A percentile compares a stretch with the other conserved stretches of the same genome.
Conservation (phyloP, 2,329 filamentous ascomycete species). For the Monilinia vaccinii-corymbosi region DNA sequence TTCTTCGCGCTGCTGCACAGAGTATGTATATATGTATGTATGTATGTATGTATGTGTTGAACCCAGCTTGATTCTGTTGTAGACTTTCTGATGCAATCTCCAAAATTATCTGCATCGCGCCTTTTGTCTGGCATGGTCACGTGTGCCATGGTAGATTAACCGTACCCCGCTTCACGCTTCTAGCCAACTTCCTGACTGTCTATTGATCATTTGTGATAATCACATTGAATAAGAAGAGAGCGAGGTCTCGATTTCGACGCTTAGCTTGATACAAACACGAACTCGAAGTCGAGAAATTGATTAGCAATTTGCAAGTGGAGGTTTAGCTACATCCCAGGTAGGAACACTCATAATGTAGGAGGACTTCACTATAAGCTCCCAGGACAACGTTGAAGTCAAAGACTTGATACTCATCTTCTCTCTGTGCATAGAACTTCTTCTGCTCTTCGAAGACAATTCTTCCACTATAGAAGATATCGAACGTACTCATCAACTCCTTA, state of each 20-base stretch:
- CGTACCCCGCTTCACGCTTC: not conserved
- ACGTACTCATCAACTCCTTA: not conserved
- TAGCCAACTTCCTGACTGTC: not conserved
- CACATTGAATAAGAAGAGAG: not conserved
- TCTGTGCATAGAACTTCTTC: not conserved
- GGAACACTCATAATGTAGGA: not conserved
- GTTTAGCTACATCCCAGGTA: not conserved
- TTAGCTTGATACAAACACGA: not conserved
- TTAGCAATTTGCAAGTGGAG: not conserved
- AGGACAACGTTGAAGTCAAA: not conserved
- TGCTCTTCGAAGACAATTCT: not conserved
- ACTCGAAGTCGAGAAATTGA: not conserved
- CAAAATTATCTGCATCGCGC: not conserved
- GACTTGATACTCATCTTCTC: not conserved
- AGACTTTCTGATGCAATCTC: not conserved
- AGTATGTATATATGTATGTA: not conserved
- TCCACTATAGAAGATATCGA: not conserved
- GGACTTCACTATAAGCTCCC: not conserved
- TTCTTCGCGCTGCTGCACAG: not conserved
- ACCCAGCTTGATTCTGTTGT: too few species aligned
- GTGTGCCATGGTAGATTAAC: not conserved
- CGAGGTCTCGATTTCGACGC: not conserved
- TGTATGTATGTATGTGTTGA: too few species aligned
- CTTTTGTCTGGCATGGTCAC: not conserved
- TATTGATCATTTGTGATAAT: too few species aligned